These are phyloP conservation scores for Moniliella sp. DNA, from an alignment of 1,284 basidiomycete species.

Conservation along the genomic window DNA sequence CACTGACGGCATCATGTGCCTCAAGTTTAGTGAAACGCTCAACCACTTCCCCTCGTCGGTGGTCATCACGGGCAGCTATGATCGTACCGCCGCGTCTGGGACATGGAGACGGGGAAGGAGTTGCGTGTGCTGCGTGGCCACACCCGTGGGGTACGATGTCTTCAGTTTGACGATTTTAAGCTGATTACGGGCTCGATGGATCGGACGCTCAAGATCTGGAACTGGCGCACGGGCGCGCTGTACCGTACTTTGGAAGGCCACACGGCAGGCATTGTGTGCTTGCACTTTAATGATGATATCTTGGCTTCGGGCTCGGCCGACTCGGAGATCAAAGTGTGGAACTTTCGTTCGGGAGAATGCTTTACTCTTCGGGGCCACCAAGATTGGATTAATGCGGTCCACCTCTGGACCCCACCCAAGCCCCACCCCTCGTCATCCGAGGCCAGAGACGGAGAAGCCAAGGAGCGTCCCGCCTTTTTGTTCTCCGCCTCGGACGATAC, in stretches of 20 bases:
- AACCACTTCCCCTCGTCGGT: conserved; percentile 64
- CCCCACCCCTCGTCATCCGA: conserved; percentile 2
- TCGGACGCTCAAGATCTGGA: conserved; percentile 82
- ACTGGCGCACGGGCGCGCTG: conserved; percentile 83
- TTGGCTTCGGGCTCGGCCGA: conserved; percentile 43
- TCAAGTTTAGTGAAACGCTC: conserved; percentile 76
- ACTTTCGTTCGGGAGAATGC: conserved; percentile 70
- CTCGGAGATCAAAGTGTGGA: conserved; percentile 46
- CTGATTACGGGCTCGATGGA: conserved; percentile 95
- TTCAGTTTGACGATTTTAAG: conserved; percentile 89
- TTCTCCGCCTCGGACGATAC: conserved; percentile 92
- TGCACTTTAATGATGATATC: conserved; percentile 77
- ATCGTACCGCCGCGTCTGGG: conserved; percentile 91
- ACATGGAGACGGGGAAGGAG: conserved; percentile 69
- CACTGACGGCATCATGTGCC: conserved; percentile 86
- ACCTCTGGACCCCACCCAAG: conserved; percentile 63
- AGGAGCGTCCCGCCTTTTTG: conserved; percentile 34
- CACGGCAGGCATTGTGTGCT: conserved; percentile 69
- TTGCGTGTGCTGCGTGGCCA: conserved; percentile 70
- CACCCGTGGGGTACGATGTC: conserved; percentile 64
- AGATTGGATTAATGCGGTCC: conserved; percentile 90
- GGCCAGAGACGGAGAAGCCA: conserved; percentile 9
- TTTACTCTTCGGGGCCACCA: conserved; percentile 75
- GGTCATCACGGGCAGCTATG: conserved; percentile 90
- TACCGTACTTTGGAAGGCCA: conserved; percentile 70